Evolutionary conservation across 1,284 basidiomycete species (phyloP).

Genomic region (Moesziomyces globuligerus): DNA sequence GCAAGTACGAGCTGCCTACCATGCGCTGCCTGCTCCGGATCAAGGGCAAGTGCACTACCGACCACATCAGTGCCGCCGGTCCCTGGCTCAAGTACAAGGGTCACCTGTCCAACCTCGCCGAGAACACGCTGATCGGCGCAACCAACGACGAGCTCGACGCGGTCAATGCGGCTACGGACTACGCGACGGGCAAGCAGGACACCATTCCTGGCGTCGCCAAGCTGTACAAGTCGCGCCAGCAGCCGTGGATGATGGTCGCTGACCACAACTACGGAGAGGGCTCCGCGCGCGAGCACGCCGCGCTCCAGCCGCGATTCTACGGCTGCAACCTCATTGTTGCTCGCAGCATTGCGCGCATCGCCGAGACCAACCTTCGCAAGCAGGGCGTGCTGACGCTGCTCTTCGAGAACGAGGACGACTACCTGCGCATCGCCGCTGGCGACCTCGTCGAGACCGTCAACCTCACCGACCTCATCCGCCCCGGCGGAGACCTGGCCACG

Average conservation of each 20-base stretch:
- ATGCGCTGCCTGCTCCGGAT: constrained; percentile 83
- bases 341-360: constrained; percentile 74
- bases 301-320: constrained; percentile 94
- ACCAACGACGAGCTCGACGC: constrained; percentile 68
- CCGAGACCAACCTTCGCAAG: constrained; percentile 72
- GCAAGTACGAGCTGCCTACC: constrained; percentile 78
- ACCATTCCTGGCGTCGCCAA: constrained; percentile 65
- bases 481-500: constrained; percentile 51
- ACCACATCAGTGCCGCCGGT: constrained; percentile 70
- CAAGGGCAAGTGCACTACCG: constrained; percentile 97
- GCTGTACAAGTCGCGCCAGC: constrained; percentile 59
- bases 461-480: constrained; percentile 58
- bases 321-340: constrained; percentile 72
- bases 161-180: constrained; percentile 69
- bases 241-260: constrained; percentile 88
- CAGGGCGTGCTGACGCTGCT: constrained; percentile 66
- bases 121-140: constrained; percentile 78
- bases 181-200: constrained; percentile 44
- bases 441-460: constrained; percentile 64
- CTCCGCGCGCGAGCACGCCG: constrained; percentile 96
- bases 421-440: constrained; percentile 54
- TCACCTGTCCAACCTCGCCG: constrained; percentile 93
- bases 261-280: constrained; percentile 92
- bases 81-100: constrained; percentile 94
- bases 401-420: constrained; percentile 66